Percentiles rank a stretch among this genome's conserved stretches.
phyloP scores from a whole-genome alignment of 169 alveolate genomes.

The Eimeria zaria region DNA sequence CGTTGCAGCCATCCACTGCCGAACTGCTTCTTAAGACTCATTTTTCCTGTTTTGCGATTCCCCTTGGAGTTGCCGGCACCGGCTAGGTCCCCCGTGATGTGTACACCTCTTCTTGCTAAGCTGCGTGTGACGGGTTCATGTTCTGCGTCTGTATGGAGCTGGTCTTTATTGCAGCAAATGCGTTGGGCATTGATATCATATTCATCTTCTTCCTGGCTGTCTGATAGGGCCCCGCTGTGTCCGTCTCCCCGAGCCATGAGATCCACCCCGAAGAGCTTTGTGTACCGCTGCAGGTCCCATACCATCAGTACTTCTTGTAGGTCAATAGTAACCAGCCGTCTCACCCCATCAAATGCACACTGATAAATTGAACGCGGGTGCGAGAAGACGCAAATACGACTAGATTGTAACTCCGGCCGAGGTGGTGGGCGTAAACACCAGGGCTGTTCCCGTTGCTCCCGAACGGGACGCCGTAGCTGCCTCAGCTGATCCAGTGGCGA shows the following conservation, averaged over 20 bases:
- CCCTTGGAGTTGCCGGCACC: background rate
- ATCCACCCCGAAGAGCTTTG: slow-evolving; percentile 72
- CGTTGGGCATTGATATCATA: background rate
- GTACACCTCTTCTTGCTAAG: background rate
- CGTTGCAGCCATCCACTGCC: slow-evolving; percentile 68
- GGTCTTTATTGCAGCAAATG: background rate
- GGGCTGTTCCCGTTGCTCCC: background rate
- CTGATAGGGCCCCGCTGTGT: background rate
- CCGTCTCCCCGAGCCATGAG: slow-evolving; percentile 52
- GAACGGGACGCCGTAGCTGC: slow-evolving; percentile 20
- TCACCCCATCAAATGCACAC: slow-evolving; percentile 76
- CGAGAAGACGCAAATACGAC: slow-evolving; percentile 32
- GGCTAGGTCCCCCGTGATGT: background rate
- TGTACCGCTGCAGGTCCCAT: slow-evolving; percentile 74
- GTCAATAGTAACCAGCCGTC: slow-evolving; percentile 82
- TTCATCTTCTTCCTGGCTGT: slow-evolving; percentile 36
- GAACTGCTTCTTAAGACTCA: slow-evolving; percentile 53
- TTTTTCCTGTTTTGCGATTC: slow-evolving; percentile 34
- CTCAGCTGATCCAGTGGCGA: slow-evolving; percentile 34
- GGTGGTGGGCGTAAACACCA: background rate
- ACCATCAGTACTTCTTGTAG: slow-evolving; percentile 75
- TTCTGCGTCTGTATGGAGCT: background rate
- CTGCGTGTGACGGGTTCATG: background rate
- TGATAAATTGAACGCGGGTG: slow-evolving; percentile 71
- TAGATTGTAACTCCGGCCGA: slow-evolving; percentile 29